These are phyloP conservation scores for Thelonectria blattea DNA, from an alignment of 2,329 filamentous ascomycete genomes.

Conservation along the genomic window DNA sequence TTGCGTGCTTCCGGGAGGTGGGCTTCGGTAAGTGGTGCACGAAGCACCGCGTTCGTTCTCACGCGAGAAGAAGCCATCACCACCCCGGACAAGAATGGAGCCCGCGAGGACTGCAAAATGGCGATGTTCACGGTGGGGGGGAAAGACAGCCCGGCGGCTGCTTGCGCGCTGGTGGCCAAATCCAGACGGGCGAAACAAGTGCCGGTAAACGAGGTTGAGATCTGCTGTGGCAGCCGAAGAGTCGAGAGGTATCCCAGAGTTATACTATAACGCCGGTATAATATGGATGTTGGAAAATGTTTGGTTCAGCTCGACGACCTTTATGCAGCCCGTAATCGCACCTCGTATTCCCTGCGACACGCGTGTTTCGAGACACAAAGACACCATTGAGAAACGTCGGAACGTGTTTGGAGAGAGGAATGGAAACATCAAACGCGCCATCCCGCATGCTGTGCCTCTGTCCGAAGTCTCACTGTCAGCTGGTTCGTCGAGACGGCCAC, in stretches of 20 bases:
- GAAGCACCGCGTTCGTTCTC: background rate
- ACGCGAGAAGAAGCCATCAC: background rate
- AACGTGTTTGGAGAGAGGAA: constrained; percentile 7
- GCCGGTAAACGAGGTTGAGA: constrained; percentile 9
- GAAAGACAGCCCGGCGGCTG: background rate
- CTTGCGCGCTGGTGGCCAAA: constrained; percentile 4
- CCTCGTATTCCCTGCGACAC: constrained; percentile 3
- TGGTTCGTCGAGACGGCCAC: constrained; percentile 1
- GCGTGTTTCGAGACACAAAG: constrained; percentile 2
- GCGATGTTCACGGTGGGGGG: background rate
- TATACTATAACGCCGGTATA: constrained; percentile 1
- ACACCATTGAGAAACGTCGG: background rate
- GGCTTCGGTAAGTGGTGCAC: background rate
- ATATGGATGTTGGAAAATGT: background rate
- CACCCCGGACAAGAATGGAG: background rate
- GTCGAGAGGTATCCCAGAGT: constrained; percentile 1
- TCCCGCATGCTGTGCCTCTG: constrained; percentile 15
- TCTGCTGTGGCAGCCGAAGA: background rate
- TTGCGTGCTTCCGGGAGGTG: background rate
- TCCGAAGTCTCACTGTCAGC: background rate
- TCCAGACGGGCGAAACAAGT: constrained; percentile 5
- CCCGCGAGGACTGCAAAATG: background rate
- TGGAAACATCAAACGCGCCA: constrained; percentile 13
- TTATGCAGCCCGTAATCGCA: background rate
- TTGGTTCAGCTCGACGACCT: background rate